phyloP scores from a whole-genome alignment of 495 filamentous ascomycete genomes.

The Aspergillus sclerotiicarbonarius region DNA sequence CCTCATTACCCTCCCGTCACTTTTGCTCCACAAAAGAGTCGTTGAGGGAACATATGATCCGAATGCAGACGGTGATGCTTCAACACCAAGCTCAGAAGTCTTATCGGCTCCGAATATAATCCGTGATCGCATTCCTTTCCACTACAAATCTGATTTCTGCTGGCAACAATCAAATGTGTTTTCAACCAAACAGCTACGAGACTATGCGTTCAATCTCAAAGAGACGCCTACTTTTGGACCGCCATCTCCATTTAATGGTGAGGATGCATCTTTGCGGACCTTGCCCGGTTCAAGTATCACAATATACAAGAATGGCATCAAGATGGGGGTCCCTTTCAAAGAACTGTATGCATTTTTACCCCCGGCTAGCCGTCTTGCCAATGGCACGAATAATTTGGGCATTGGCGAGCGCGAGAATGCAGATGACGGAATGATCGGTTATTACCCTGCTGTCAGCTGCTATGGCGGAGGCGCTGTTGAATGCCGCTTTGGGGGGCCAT shows the following conservation, averaged over 20 bases:
- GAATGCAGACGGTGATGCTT: slow-evolving; percentile 56
- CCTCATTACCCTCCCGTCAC: slow-evolving; percentile 84
- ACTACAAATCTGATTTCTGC: slow-evolving; percentile 88
- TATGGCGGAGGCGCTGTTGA: slow-evolving; percentile 89
- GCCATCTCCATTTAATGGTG: slow-evolving; percentile 63
- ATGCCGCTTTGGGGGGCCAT: slow-evolving; percentile 85
- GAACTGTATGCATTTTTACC: slow-evolving; percentile 90
- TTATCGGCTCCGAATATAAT: slow-evolving; percentile 67
- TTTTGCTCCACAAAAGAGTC: slow-evolving; percentile 81
- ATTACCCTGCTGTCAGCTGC: slow-evolving; percentile 90
- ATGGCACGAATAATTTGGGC: slow-evolving; percentile 61
- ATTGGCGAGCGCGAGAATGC: slow-evolving; percentile 74
- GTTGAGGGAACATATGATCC: slow-evolving; percentile 85
- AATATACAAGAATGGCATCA: slow-evolving; percentile 85
- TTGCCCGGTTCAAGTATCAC: slow-evolving; percentile 83
- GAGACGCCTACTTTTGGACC: slow-evolving; percentile 49
- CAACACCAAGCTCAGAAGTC: slow-evolving; percentile 16
- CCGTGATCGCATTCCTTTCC: slow-evolving; percentile 89
- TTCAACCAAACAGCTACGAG: slow-evolving; percentile 82
- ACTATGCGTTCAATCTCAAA: slow-evolving; percentile 53
- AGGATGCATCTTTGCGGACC: slow-evolving; percentile 69
- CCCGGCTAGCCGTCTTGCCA: slow-evolving; percentile 69
- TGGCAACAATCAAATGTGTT: slow-evolving; percentile 95
- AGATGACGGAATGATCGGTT: slow-evolving; percentile 92
- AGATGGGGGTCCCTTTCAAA: slow-evolving; percentile 84